Evolutionary conservation across 176 grass and related monocot species (phyloP), one percentile per base, ranked within the genome.

Genomic region (Guadua angustifolia): DNA sequence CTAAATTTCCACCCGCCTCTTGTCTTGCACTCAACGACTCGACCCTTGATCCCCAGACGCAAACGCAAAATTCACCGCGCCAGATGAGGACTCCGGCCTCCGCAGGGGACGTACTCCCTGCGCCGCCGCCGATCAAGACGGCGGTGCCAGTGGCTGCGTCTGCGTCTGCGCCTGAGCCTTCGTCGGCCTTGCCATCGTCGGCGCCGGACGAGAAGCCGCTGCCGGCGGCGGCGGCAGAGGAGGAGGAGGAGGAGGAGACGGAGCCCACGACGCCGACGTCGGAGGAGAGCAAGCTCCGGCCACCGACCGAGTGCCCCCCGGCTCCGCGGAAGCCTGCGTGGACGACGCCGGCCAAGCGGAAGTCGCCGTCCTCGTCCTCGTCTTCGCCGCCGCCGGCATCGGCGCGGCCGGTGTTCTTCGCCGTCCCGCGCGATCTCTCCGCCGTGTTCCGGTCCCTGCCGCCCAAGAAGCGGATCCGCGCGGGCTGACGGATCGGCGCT

Each of bases 401-500:
- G 52, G 76, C 78, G 78, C 58, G 38, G 7, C 73, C 19, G 9
- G 2, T 69, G 5, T 94, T 85, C 84, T 86, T 82, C 47, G 65
- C 72, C 47, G 89, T 87, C 26, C 81, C 81, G 35, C 84, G 87
- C 58, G 92, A 94, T 88, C 92, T 94, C 62, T 58, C 89, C 19
- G 46, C 84, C 47, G 77, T 89, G 0, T 94, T 94, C 84, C 78
- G 73, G 17, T 73, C 69, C 22, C 71, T 89, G 75, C 92, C 89
- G 68, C 87, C 89, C 70, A 79, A 92, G 92, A 85, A 92, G 88
- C 69, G 92, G 84, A 86, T 81, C 86, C 89, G 89, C 3, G 86
- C 82, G 47, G 83, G 74, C 59, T 79, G 84, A 69, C 4, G 16
- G 57, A 70, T 36, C 66, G 38, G 38, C 53, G 63, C 51, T 45